Conservation (phyloP, 169 alveolate species). For the Amoebophrya sp. region DNA sequence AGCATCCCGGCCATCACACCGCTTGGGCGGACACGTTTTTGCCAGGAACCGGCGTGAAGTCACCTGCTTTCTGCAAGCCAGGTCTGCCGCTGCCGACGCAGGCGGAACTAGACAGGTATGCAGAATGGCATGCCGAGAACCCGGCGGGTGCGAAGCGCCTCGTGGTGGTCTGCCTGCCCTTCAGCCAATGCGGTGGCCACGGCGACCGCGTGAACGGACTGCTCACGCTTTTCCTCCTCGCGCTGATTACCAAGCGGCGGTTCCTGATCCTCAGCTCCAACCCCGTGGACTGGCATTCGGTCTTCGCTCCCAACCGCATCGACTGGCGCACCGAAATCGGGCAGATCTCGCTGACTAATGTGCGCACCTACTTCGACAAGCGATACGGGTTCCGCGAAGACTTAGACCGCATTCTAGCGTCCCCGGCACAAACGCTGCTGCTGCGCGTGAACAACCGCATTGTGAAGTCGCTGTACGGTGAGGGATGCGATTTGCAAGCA, state of each 20-base stretch:
- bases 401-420: not conserved
- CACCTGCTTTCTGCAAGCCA: not conserved
- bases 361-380: not conserved
- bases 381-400: not conserved
- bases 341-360: not conserved
- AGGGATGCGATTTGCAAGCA: not conserved
- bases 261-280: not conserved
- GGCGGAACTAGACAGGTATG: not conserved
- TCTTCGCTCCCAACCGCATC: not conserved
- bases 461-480: not conserved
- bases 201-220: slow-evolving; percentile 27
- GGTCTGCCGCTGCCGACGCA: not conserved
- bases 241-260: not conserved
- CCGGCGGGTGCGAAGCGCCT: not conserved
- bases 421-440: not conserved
- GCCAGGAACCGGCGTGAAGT: not conserved
- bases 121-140: not conserved
- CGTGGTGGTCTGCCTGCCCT: not conserved
- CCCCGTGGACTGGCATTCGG: not conserved
- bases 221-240: not conserved
- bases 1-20: not conserved
- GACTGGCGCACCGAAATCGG: not conserved
- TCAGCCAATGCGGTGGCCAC: slow-evolving; percentile 13
- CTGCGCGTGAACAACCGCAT: not conserved
- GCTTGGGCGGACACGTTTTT: not conserved